Percentiles rank a stretch among this genome's conserved stretches.
These are phyloP conservation scores for Fusarium sp. DNA, from an alignment of 2,329 filamentous ascomycete genomes.

Conservation along the genomic window DNA sequence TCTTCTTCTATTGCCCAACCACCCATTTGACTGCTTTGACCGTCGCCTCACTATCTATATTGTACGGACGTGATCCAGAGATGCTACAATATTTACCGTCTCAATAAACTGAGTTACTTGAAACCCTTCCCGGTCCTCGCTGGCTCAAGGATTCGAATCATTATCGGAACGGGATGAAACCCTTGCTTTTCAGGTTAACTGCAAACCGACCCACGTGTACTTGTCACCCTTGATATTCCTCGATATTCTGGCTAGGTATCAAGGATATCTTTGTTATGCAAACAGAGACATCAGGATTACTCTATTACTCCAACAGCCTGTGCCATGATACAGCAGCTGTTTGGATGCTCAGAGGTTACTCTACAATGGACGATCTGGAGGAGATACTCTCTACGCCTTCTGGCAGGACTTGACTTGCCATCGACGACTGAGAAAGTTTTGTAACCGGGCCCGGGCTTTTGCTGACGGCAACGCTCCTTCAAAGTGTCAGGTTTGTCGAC, in stretches of 20 bases:
- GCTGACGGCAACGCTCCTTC: slow-evolving; percentile 50
- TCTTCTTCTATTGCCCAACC: neutral
- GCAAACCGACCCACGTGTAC: neutral
- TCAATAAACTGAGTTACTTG: slow-evolving; percentile 52
- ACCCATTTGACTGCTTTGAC: neutral
- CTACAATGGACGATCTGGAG: slow-evolving; percentile 52
- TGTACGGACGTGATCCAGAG: neutral
- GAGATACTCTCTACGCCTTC: neutral
- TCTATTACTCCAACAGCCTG: slow-evolving; percentile 53
- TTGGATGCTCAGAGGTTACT: slow-evolving; percentile 56
- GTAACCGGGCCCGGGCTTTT: slow-evolving; percentile 60
- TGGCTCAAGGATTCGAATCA: slow-evolving; percentile 46
- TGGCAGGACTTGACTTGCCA: neutral
- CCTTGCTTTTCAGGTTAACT: slow-evolving; percentile 40
- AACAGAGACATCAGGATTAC: slow-evolving; percentile 37
- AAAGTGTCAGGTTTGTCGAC: neutral
- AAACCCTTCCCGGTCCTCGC: slow-evolving; percentile 41
- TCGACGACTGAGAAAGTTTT: slow-evolving; percentile 46
- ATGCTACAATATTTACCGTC: neutral
- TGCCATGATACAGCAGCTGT: slow-evolving; percentile 43
- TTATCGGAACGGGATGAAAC: slow-evolving; percentile 53
- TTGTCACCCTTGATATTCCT: neutral
- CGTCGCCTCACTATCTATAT: neutral
- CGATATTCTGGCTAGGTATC: slow-evolving; percentile 47
- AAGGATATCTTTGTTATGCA: slow-evolving; percentile 48